Evolutionary conservation across 1,139 yeast species (phyloP).

Genomic region (Yamadazyma trypodendri): DNA sequence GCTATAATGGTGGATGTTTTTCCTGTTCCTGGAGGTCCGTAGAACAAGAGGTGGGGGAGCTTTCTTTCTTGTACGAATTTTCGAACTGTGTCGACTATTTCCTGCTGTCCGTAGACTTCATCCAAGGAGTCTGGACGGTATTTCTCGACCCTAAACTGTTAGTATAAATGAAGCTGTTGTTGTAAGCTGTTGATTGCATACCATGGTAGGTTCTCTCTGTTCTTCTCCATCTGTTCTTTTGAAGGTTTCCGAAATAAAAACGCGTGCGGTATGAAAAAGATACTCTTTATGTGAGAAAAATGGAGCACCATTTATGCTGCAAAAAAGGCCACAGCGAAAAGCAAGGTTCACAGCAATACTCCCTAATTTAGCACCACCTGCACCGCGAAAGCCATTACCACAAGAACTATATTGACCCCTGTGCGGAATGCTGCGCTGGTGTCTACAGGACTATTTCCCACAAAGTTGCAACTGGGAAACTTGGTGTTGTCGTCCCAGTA

Average conservation of each 20-base stretch:
- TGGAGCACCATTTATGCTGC: no score
- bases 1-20: slow-evolving; percentile 94
- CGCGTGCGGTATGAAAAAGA: no score
- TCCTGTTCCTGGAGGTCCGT: slow-evolving; percentile 99
- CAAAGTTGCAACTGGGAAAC: slow-evolving; percentile 48
- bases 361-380: slow-evolving; percentile 1
- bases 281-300: neutral
- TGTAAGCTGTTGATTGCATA: slow-evolving; percentile 22
- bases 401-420: slow-evolving; percentile 3
- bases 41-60: slow-evolving; percentile 85
- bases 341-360: neutral
- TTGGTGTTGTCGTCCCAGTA: slow-evolving; percentile 35
- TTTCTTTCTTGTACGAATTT: slow-evolving; percentile 81
- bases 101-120: slow-evolving; percentile 90
- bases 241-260: no score
- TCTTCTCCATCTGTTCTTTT: slow-evolving; percentile 13
- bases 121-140: slow-evolving; percentile 83
- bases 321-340: no score
- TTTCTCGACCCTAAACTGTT: slow-evolving; percentile 79
- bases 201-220: slow-evolving; percentile 40
- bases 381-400: slow-evolving; percentile 5
- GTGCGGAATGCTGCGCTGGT: slow-evolving; percentile 6
- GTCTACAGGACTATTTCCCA: slow-evolving; percentile 28
- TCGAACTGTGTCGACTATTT: slow-evolving; percentile 76
- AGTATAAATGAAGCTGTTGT: slow-evolving; percentile 14